phyloP scores from a whole-genome alignment of 148 eudicot species.

The Beta vulgaris region DNA sequence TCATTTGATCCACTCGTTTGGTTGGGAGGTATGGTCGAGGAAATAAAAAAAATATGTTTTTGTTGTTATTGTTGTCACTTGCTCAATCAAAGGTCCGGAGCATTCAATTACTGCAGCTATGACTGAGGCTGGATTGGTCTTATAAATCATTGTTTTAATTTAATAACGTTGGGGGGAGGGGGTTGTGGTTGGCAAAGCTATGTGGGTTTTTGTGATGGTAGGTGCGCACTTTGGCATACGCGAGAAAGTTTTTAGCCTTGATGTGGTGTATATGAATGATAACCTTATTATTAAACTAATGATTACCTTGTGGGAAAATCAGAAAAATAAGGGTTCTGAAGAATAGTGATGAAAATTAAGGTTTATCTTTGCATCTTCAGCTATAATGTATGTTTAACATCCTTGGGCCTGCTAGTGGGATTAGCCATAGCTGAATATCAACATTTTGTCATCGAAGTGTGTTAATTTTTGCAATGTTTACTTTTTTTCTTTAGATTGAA shows the following conservation, averaged over 20 bases:
- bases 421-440: neutral
- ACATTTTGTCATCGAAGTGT: neutral
- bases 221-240: neutral
- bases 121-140: neutral
- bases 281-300: neutral
- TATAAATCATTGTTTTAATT: neutral
- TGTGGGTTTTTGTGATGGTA: neutral
- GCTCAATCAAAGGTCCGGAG: too few relatives aligned
- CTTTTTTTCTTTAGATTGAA: conserved; percentile 31
- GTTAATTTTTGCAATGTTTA: conserved; percentile 12
- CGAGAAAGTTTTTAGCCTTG: neutral
- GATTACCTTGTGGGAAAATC: too few relatives aligned
- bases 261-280: neutral
- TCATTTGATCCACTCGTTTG: neutral
- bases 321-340: neutral
- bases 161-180: too few relatives aligned
- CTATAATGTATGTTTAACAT: neutral
- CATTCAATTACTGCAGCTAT: neutral
- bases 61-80: neutral
- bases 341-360: neutral
- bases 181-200: neutral
- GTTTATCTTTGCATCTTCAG: neutral
- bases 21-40: neutral
- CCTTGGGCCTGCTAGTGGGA: neutral
- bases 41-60: neutral